Conservation (phyloP, 345 rosid species). For the Raphanus sativus region DNA sequence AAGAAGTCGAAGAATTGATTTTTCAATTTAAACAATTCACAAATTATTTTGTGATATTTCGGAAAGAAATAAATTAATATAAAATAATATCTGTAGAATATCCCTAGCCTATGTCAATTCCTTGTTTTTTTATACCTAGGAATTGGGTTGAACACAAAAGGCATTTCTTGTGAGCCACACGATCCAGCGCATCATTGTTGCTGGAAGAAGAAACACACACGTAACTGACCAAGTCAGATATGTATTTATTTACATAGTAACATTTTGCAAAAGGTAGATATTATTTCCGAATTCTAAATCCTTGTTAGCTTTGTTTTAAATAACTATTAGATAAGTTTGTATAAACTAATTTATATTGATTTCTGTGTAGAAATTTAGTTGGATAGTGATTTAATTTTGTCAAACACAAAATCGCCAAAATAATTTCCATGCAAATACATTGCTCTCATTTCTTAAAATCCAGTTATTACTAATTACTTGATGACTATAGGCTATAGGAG, state of each 20-base stretch:
- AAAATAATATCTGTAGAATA: not conserved
- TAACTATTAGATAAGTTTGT: not conserved
- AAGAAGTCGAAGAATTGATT: not conserved
- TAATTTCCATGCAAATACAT: not conserved
- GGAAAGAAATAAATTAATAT: not conserved
- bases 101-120: not conserved
- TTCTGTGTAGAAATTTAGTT: not conserved
- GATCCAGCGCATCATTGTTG: slow-evolving; percentile 26
- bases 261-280: not conserved
- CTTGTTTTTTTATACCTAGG: not conserved
- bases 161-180: slow-evolving; percentile 26
- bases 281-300: not conserved
- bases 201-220: slow-evolving; percentile 7
- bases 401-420: not conserved
- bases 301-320: not conserved
- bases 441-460: slow-evolving; percentile 5
- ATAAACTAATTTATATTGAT: not conserved
- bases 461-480: not conserved
- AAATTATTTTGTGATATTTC: not conserved
- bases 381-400: not conserved
- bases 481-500: not conserved
- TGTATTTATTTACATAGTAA: not conserved
- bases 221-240: not conserved
- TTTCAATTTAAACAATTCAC: not conserved
- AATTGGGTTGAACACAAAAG: slow-evolving; percentile 17